Evolutionary conservation across 352 stramenopile genomes (phyloP).

Genomic region (Phytophthora pistaciae): DNA sequence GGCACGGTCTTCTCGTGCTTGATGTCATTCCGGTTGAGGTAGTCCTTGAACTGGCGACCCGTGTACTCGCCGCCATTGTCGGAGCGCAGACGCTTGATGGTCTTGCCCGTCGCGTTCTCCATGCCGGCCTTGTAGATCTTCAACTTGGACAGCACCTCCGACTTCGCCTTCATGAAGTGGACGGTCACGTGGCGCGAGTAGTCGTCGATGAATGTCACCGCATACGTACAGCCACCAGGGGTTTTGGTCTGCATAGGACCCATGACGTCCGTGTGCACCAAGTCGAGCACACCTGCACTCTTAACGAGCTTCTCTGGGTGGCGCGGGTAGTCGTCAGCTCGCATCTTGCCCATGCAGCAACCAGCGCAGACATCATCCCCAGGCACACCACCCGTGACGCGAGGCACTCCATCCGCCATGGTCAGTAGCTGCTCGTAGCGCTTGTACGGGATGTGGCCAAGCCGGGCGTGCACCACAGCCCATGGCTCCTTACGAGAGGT

Average conservation of each 20-base stretch:
- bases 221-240: constrained; percentile 12
- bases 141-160: background rate
- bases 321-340: constrained; percentile 3
- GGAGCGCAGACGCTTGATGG: background rate
- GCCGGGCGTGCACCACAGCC: constrained; percentile 8
- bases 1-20: constrained; percentile 14
- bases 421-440: background rate
- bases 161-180: constrained; percentile 20
- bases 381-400: background rate
- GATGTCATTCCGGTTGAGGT: background rate
- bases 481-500: constrained; percentile 14
- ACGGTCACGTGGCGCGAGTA: constrained; percentile 20
- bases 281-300: constrained; percentile 7
- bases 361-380: background rate
- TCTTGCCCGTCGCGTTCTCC: constrained; percentile 12
- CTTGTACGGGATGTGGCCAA: constrained; percentile 17
- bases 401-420: background rate
- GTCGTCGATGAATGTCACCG: constrained; percentile 28
- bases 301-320: constrained; percentile 17
- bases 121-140: constrained; percentile 1
- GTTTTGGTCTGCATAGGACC: constrained; percentile 23
- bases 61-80: background rate
- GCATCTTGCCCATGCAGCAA: background rate
- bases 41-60: background rate
- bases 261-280: constrained; percentile 23